Percentiles rank a stretch among this genome's conserved stretches.
These are phyloP conservation scores for Colletotrichum sp. DNA, from an alignment of 2,329 filamentous ascomycete genomes.

Conservation along the genomic window DNA sequence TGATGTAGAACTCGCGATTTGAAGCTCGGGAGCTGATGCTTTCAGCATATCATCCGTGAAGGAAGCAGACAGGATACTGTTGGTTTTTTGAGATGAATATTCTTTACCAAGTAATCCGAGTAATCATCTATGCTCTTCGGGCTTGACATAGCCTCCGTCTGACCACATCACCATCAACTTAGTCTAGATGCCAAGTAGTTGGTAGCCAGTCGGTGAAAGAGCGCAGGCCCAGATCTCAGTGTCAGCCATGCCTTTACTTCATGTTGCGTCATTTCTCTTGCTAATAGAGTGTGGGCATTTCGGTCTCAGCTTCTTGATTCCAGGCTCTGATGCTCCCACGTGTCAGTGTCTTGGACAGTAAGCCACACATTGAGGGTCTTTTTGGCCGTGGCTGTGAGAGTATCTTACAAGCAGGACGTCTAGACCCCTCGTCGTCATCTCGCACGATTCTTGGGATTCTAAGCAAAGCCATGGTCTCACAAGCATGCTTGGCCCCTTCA, in stretches of 20 bases:
- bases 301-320: background rate
- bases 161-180: background rate
- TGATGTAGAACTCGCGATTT: background rate
- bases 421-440: background rate
- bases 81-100: background rate
- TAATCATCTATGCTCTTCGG: background rate
- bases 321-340: background rate
- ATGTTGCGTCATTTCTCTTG: background rate
- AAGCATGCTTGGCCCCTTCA: background rate
- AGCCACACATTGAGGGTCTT: background rate
- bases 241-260: background rate
- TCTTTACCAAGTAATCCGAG: background rate
- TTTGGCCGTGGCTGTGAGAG: background rate
- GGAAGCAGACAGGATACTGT: background rate
- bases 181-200: background rate
- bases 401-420: background rate
- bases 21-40: background rate
- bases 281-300: background rate
- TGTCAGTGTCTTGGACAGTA: background rate
- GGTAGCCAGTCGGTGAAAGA: background rate
- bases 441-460: background rate
- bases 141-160: background rate
- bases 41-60: background rate
- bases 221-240: background rate
- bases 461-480: background rate